phyloP scores from a whole-genome alignment of 805 yeast genomes.

The Blastobotrys muscicola region DNA sequence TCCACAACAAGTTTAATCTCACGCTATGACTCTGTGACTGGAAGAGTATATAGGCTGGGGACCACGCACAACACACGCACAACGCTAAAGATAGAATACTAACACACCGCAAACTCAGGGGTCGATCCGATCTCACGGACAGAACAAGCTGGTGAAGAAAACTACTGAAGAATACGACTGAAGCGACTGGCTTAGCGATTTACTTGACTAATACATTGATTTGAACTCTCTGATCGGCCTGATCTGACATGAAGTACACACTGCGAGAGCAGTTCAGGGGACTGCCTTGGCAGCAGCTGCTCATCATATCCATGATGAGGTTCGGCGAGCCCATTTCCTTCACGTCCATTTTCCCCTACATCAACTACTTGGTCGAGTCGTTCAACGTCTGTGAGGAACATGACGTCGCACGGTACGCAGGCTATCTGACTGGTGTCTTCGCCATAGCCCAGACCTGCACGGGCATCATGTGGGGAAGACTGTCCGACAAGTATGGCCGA shows the following conservation, averaged over 20 bases:
- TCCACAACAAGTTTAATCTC: too few species aligned
- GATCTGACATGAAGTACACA: conserved; percentile 5
- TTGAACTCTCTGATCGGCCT: too few species aligned
- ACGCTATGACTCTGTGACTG: too few species aligned
- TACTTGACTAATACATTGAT: too few species aligned
- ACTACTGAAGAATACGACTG: too few species aligned
- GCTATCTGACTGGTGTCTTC: conserved; percentile 53
- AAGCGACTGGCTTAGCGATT: too few species aligned
- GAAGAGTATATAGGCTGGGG: too few species aligned
- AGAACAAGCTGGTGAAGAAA: too few species aligned
- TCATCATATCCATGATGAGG: conserved; percentile 36
- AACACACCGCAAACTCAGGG: too few species aligned
- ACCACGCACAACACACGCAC: too few species aligned
- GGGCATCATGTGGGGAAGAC: conserved; percentile 51
- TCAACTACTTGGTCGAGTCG: conserved; percentile 53
- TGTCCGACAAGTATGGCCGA: conserved; percentile 47
- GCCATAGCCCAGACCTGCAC: conserved; percentile 51
- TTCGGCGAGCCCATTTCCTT: conserved; percentile 56
- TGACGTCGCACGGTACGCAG: conserved; percentile 50
- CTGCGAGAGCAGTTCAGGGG: conserved; percentile 42
- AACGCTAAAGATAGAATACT: too few species aligned
- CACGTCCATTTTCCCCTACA: conserved; percentile 55
- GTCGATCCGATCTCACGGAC: too few species aligned
- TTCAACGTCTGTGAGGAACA: conserved; percentile 39
- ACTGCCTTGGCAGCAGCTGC: conserved; percentile 45